Conservation (phyloP, 1,284 basidiomycete genomes). For the Puccinia novopanici region DNA sequence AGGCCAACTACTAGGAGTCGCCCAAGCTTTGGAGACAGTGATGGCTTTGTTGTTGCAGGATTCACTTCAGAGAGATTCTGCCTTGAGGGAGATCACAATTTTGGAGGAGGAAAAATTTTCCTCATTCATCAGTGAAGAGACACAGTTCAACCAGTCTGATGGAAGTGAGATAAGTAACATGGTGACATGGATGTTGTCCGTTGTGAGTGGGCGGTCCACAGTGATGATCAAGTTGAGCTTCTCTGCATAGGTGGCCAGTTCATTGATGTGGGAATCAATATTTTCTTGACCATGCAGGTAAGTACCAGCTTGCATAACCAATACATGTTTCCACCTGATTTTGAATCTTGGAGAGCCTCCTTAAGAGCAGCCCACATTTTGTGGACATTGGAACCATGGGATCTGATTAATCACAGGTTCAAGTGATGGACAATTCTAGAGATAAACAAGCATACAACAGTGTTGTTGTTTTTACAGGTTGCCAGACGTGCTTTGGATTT, state of each 20-base stretch:
- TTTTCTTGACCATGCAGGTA: neutral
- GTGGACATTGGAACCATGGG: neutral
- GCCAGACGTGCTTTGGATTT: too few relatives aligned
- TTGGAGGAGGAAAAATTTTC: neutral
- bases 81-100: neutral
- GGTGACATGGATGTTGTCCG: neutral
- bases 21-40: neutral
- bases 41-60: neutral
- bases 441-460: too few relatives aligned
- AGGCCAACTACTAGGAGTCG: neutral
- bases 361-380: constrained; percentile 20
- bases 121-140: too few relatives aligned
- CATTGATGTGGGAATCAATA: neutral
- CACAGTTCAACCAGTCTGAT: neutral
- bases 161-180: neutral
- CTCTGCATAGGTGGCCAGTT: too few relatives aligned
- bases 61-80: neutral
- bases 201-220: neutral
- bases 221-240: neutral
- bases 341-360: neutral
- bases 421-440: too few relatives aligned
- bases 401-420: neutral
- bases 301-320: neutral
- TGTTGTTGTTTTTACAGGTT: too few relatives aligned
- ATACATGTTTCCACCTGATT: neutral